Evolutionary conservation across 2,329 filamentous ascomycete genomes (phyloP).

Genomic region (Emergomyces pasteurianus): DNA sequence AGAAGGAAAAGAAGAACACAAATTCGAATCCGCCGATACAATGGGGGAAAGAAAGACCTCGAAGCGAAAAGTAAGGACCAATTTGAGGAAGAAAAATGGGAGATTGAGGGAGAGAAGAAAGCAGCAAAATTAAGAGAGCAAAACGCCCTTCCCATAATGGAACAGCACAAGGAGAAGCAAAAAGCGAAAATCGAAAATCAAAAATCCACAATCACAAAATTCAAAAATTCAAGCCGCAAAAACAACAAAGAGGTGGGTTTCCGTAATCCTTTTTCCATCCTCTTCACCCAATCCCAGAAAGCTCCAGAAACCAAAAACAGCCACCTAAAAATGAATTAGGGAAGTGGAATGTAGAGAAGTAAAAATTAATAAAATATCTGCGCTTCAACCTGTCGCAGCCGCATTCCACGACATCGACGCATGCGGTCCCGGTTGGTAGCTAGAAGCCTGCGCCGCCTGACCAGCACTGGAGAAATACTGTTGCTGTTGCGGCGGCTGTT

Average conservation of each 20-base stretch:
- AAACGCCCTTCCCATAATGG: neutral
- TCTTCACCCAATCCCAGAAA: neutral
- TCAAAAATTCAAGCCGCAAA: neutral
- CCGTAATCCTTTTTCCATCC: neutral
- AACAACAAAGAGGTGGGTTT: neutral
- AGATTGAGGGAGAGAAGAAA: neutral
- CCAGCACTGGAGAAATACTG: neutral
- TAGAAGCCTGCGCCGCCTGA: neutral
- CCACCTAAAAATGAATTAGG: neutral
- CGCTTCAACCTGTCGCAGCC: neutral
- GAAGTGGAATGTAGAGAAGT: neutral
- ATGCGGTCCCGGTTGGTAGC: neutral
- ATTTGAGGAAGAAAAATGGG: neutral
- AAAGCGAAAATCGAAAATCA: neutral
- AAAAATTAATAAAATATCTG: neutral
- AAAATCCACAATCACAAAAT: neutral
- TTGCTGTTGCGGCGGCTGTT: neutral
- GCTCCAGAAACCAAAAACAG: neutral
- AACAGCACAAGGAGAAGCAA: neutral
- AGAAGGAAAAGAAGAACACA: neutral
- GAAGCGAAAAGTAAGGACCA: neutral
- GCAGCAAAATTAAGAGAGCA: neutral
- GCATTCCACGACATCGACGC: neutral
- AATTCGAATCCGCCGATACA: neutral
- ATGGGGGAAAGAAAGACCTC: neutral